Evolutionary conservation across 176 grass and related monocot genomes (phyloP).

Genomic region (Bromus sterilis): DNA sequence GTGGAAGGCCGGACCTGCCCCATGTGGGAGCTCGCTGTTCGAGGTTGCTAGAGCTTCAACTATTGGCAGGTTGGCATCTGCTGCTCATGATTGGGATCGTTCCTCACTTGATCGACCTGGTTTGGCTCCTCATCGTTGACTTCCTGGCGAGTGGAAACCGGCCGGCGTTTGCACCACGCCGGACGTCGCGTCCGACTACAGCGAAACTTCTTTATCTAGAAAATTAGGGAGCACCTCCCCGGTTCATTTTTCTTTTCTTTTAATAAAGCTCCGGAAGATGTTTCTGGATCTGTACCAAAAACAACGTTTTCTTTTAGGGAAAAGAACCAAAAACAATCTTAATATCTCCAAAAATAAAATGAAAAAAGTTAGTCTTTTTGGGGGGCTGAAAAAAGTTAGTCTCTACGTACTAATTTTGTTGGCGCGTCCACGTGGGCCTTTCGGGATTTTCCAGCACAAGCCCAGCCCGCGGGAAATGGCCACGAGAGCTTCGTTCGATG

Average conservation of each 20-base stretch:
- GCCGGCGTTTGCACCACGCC: background rate
- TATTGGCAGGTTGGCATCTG: background rate
- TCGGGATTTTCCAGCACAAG: background rate
- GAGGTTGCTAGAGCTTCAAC: background rate
- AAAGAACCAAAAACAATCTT: too few relatives aligned
- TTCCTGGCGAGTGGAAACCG: background rate
- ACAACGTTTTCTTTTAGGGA: too few relatives aligned
- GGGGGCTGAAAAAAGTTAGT: too few relatives aligned
- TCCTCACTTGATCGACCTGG: background rate
- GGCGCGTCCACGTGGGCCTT: background rate
- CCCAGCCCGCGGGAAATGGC: background rate
- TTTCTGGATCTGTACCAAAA: too few relatives aligned
- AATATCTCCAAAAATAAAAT: background rate
- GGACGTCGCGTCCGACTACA: background rate
- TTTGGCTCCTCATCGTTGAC: constrained; percentile 1
- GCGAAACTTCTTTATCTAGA: background rate
- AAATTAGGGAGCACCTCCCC: background rate
- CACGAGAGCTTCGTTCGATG: background rate
- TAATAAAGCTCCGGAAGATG: too few relatives aligned
- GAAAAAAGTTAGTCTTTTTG: too few relatives aligned
- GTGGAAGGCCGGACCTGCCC: background rate
- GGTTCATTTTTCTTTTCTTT: too few relatives aligned
- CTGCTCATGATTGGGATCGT: background rate
- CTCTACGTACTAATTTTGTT: too few relatives aligned
- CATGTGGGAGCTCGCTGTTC: constrained; percentile 8